A percentile compares a stretch with the other conserved stretches of the same genome.
Evolutionary conservation across 176 grass and related monocot genomes (phyloP).

Genomic region (Phragmites australis): DNA sequence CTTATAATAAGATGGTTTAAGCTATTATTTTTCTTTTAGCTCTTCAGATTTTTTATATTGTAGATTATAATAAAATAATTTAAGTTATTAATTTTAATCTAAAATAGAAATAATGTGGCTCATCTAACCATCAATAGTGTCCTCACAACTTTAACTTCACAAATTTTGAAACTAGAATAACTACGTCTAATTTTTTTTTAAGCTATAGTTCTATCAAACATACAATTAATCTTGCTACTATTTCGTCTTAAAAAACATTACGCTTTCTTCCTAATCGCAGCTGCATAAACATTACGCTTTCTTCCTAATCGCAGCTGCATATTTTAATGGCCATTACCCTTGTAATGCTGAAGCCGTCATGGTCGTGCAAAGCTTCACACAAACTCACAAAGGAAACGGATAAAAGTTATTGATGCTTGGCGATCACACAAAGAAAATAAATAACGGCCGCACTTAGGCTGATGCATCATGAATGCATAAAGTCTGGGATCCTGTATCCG

Average conservation of each 20-base stretch:
- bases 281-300: background rate
- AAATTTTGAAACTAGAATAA: too few relatives aligned
- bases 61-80: too few relatives aligned
- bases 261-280: background rate
- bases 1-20: too few relatives aligned
- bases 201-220: too few relatives aligned
- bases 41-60: too few relatives aligned
- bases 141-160: too few relatives aligned
- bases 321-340: background rate
- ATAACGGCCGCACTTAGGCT: conserved; percentile 16
- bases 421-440: conserved; percentile 39
- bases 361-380: background rate
- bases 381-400: background rate
- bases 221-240: background rate
- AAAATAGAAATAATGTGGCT: too few relatives aligned
- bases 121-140: too few relatives aligned
- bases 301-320: background rate
- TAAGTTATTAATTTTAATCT: too few relatives aligned
- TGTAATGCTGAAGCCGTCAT: background rate
- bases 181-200: too few relatives aligned
- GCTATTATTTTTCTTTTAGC: too few relatives aligned
- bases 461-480: conserved; percentile 12
- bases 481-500: conserved; percentile 18
- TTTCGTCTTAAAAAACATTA: background rate
- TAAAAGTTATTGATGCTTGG: conserved; percentile 31